Conservation (phyloP, 202 grass and related monocot genomes). For the Saccharum hybrid region DNA sequence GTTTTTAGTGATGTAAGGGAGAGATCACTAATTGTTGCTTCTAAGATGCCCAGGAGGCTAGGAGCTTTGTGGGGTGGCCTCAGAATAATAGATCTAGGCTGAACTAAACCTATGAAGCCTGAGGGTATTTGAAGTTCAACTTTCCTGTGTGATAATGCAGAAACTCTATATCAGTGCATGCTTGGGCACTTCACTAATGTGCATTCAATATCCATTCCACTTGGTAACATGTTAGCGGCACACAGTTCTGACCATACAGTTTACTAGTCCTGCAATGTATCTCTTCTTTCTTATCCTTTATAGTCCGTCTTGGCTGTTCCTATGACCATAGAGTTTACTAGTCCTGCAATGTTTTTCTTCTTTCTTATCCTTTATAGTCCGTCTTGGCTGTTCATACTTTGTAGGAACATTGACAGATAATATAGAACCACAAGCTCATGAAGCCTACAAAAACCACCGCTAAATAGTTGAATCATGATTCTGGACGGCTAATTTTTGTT, state of each 20-base stretch:
- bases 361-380: too few species aligned
- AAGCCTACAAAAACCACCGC: not conserved
- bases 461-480: not conserved
- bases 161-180: not conserved
- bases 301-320: not conserved
- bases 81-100: not conserved
- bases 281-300: not conserved
- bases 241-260: not conserved
- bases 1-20: not conserved
- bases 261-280: not conserved
- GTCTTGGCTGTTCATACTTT: not conserved
- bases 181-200: not conserved
- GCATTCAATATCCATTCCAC: not conserved
- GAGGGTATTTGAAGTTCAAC: not conserved
- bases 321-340: not conserved
- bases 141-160: not conserved
- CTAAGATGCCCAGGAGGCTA: not conserved
- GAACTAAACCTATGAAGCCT: not conserved
- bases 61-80: conserved; percentile 3
- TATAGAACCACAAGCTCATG: not conserved
- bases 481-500: not conserved
- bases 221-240: not conserved
- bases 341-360: not conserved
- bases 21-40: not conserved
- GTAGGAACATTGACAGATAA: not conserved